A percentile compares a stretch with the other conserved stretches of the same genome.
Evolutionary conservation across 306 rosid genomes (phyloP).

Genomic region (Begonia loranthoides): DNA sequence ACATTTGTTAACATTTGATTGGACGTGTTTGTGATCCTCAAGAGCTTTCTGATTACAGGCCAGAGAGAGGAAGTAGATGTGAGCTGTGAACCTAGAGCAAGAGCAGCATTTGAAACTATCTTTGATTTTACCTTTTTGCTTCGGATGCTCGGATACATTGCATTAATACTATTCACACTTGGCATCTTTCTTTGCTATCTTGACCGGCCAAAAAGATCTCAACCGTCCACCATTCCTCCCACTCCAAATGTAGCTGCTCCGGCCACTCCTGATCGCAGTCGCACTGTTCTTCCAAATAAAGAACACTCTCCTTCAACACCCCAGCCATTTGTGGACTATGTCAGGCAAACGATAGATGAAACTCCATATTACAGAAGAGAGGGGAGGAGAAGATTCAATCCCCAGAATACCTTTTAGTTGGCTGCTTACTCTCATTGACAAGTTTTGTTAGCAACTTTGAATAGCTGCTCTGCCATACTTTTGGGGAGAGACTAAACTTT

Average conservation of each 20-base stretch:
- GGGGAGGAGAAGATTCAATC: conserved; percentile 62
- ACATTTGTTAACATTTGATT: not conserved
- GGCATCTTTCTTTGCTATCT: conserved; percentile 19
- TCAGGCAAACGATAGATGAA: conserved; percentile 84
- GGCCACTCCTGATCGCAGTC: conserved; percentile 53
- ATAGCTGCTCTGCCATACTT: no score
- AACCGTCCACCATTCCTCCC: conserved; percentile 18
- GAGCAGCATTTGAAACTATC: conserved; percentile 15
- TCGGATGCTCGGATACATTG: conserved; percentile 27
- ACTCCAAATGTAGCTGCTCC: conserved; percentile 22
- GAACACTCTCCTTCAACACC: conserved; percentile 84
- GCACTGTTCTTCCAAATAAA: conserved; percentile 14
- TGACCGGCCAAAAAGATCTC: conserved; percentile 41
- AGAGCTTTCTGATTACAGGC: conserved; percentile 33
- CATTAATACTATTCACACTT: conserved; percentile 20
- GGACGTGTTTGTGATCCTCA: not conserved
- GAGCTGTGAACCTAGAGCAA: conserved; percentile 30
- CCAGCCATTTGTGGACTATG: conserved; percentile 85
- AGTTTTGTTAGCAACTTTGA: no score
- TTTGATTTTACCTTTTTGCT: conserved; percentile 23
- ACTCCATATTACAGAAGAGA: conserved; percentile 78
- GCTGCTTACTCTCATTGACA: no score
- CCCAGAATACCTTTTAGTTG: conserved; percentile 65
- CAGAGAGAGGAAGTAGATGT: conserved; percentile 62
- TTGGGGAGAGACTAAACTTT: no score